Percentiles rank a stretch among this genome's conserved stretches.
Conservation (phyloP, 2,329 filamentous ascomycete species). For the Cercospora citrullina region DNA sequence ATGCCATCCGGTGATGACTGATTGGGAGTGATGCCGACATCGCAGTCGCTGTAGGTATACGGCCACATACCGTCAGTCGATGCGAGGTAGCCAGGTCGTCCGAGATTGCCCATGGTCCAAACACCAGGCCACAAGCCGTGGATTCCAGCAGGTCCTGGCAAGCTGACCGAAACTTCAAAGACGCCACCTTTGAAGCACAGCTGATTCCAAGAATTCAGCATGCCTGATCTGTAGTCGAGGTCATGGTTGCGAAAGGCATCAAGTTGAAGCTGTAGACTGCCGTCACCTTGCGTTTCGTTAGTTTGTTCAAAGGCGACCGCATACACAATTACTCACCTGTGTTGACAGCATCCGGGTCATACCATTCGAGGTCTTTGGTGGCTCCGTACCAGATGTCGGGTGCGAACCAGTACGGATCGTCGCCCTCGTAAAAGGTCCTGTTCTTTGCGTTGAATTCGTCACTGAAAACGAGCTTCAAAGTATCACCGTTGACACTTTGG, state of each 20-base stretch:
- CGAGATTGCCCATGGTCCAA: slow-evolving; percentile 58
- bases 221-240: slow-evolving; percentile 52
- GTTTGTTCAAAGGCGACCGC: background rate
- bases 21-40: slow-evolving; percentile 53
- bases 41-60: slow-evolving; percentile 54
- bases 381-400: slow-evolving; percentile 58
- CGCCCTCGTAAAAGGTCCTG: slow-evolving; percentile 58
- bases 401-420: slow-evolving; percentile 57
- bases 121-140: slow-evolving; percentile 56
- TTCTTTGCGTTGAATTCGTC: slow-evolving; percentile 58
- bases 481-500: slow-evolving; percentile 49
- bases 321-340: slow-evolving; percentile 39
- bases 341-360: slow-evolving; percentile 55
- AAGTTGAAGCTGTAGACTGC: slow-evolving; percentile 59
- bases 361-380: slow-evolving; percentile 54
- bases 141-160: slow-evolving; percentile 53
- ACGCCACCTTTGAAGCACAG: slow-evolving; percentile 58
- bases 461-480: slow-evolving; percentile 55
- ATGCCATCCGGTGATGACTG: slow-evolving; percentile 48
- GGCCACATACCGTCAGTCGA: slow-evolving; percentile 58
- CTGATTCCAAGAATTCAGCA: slow-evolving; percentile 56
- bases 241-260: slow-evolving; percentile 65
- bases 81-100: slow-evolving; percentile 53
- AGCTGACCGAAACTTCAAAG: slow-evolving; percentile 54
- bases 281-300: slow-evolving; percentile 18